Base-by-base conservation (phyloP, 2,329 filamentous ascomycete genomes). In the Aspergillus proliferans region DNA sequence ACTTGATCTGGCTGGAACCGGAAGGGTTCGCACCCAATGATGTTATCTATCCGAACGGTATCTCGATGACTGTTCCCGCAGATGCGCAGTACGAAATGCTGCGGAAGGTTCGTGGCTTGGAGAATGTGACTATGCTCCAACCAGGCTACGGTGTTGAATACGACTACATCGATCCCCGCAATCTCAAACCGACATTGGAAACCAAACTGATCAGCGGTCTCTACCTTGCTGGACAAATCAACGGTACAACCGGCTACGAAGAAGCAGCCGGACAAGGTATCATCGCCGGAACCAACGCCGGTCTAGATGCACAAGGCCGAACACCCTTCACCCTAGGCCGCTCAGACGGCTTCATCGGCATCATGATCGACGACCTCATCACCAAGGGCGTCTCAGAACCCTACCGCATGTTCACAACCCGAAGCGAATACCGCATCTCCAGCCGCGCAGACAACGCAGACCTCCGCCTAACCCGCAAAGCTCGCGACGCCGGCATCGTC, bases 81-180 rank as follows among this genome's bases (percentile, higher is more conserved):
- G 88, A 92, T 49, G 89, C 87, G 0, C 93, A 98, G 67, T 85
- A 88, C 59, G 80, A 85, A 46, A 83, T 94, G 64, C 76, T 98
- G n/a, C 86, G 84, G 48, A 95, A 89, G 0, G 86, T 98, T 47
- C 79, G 74, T n/a, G 93, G 93, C 0, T 78, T 98, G 1, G 92
- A 97, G 63, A 83, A 91, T 51, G 90, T 90, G 4, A 83, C 77
- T 22, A 96, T 98, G 91, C 80, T 95, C 6, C 92, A 97, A 62
- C 86, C 92, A 1, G 93, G 92, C 7, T 98, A 98, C 62, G 93
- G 93, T 6, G 93, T 98, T 1, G 93, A 98, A 67, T 98, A 98
- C 69, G 93, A 97, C 72, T 98, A 98, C 67, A 88, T 98, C 15
- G 93, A 98, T 64, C 93, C 93, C 15, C 85, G 93, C 46, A 86